Evolutionary conservation across 2,329 filamentous ascomycete species (phyloP), one percentile per base, ranked within the genome.

Genomic region (Colletotrichum tabaci): DNA sequence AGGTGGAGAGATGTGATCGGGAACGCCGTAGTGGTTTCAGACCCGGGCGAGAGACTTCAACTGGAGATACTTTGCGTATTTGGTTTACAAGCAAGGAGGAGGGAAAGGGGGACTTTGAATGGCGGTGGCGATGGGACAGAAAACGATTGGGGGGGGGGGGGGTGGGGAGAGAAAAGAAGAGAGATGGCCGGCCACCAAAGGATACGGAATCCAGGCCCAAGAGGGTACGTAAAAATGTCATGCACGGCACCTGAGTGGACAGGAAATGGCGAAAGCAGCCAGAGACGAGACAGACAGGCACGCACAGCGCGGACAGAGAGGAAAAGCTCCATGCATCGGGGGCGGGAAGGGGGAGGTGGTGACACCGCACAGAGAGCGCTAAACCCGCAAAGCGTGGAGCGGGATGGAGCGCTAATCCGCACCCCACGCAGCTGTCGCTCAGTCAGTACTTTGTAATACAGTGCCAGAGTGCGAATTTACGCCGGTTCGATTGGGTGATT

Each of bases 351-450:
- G 30, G 23, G 46, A 44, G 46, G 42, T 13, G 53, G 52, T 58
- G 42, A 65, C 40, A 42, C 50, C 52, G 62, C 40, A 52, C 49
- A 53, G 61, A 47, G 35, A 38, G 61, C 53, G 66, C 66, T 69
- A 69, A 60, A 63, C 56, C 56, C 56, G 40, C 56, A 44, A 18
- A 21, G 56, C 26, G 40, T 16, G 38, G 56, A 58, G 38, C 56
- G 56, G 38, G 56, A 58, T 23, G 56, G 42, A 42, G 38, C 56
- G 56, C 38, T 42, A 58, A 44, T 35, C 30, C 30, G 40, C 56
- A 58, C 38, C 56, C 56, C 21, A 26, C 30, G 30, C 42, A 49
- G 57, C 15, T 21, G 57, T 38, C 26, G 44, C n/a, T 13, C 35
- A 62, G 21, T 10, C 4, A n/a, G 10, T 56, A 66, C 56, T 3